Evolutionary conservation across 192 early-diverging fungal genomes (phyloP), one percentile per base, ranked within the genome.

Genomic region (Radiomyces spectabilis): DNA sequence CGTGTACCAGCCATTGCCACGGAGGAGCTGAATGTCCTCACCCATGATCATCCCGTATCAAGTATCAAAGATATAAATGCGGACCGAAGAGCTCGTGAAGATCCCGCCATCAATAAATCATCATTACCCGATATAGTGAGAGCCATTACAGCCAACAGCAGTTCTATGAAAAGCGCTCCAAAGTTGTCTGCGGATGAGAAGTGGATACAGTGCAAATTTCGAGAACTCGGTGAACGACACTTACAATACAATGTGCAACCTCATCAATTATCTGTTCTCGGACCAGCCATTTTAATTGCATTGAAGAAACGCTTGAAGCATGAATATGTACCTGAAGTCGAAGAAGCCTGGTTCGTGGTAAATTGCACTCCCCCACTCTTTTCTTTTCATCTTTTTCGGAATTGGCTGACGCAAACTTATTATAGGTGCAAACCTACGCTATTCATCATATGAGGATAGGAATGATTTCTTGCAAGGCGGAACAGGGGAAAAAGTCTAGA

Each of bases 271-370:
- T 38, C 32, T 41, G 21, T 38, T 8, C 21, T 50, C 27, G 57
- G 47, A n/a, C 57, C 57, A 13, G 48, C 57, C n/a, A n/a, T 59
- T 3, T 13, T 51, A 2, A 5, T 22, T 12, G 57, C 45, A 1
- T 16, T 51, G 5, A 40, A 42, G 15, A 22, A 26, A 1, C 48
- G 57, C 19, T 38, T 59, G 38, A 18, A 30, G 21, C 38, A 51
- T 16, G 57, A 59, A 26, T 59, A 39, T 21, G 9, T 51, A 8
- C 57, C 57, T 32, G 47, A 59, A 22, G 38, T 59, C 13, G 48
- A 49, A 51, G 47, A 59, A 25, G 48, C 57, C 18, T 59, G 57
- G 57, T 16, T 40, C 25, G 29, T 27, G 25, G 57, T 59, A 33
- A 46, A 32, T 5, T 37, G 5, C 13, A 22, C 5, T 44, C 0